Evolutionary conservation across 768 basidiomycete genomes (phyloP), one percentile per base, ranked within the genome.

Genomic region (Leucosporidium yakuticum): DNA sequence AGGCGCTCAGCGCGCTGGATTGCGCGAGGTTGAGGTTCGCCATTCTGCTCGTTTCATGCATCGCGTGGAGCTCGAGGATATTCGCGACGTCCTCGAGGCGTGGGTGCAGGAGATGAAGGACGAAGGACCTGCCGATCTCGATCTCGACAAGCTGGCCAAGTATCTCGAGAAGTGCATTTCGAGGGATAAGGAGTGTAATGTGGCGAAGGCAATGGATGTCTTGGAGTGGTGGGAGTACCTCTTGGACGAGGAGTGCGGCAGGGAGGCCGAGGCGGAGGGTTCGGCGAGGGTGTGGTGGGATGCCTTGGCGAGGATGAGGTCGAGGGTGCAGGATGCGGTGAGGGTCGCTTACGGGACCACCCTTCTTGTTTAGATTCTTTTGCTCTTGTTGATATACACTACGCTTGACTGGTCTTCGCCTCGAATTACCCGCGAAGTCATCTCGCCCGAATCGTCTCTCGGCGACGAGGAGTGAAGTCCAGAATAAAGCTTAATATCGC

Each of bases 161-260:
- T 95, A 85, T 75, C 79, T 95, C 57, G 80, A 88, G 59, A 84
- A 85, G 70, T 86, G 84, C 65, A 84, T 88, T 47, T 85, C 87
- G 74, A 80, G 82, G n/a, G 74, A 76, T 25, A 76, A 77, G 60
- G 84, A 83, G 55, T 79, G 83, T 8, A 88, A 89, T 76, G 79
- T 91, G 50, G 87, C 88, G 78, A 84, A 84, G 68, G 88, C 86
- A 62, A 78, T 88, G 19, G 84, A 84, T 31, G 84, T 90, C 23
- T 81, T 90, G 82, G 86, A 84, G 74, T 94, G 88, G 89, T 93
- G 91, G 92, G 78, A 85, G 70, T 82, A 87, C 39, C 76, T 93
- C 32, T 77, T 91, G 7, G 64, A 60, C 25, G 39, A 27, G 4
- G 58, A 63, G 61, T 57, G 39, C 9, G 70, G 64, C 23, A 27